Base-by-base conservation (phyloP, 768 basidiomycete genomes). In the Exsudoporus frostii region DNA sequence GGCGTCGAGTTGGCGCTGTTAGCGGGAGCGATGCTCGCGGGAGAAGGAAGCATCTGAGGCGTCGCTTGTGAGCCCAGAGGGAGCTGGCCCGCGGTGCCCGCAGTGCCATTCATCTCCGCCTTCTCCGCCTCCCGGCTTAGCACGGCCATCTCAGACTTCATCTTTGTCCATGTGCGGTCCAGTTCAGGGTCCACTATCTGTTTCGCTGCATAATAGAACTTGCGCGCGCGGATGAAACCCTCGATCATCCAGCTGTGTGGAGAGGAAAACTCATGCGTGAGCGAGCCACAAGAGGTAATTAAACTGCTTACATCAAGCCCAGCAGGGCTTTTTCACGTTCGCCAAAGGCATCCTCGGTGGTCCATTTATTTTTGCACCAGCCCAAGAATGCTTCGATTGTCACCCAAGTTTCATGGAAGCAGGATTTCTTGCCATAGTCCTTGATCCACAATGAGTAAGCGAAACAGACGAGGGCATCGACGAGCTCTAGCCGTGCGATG, bases 401-500 rank as follows among this genome's bases (percentile, higher is more conserved):
- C 13, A 72, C 65, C 88, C 88, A 90, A 17, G 82, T 83, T 46
- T 80, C 79, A 39, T 73, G 74, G 62, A 75, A 76, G 67, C 87
- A 89, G 7, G 70, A 61, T 52, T 77, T 76, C 53, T 76, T 75
- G 58, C 74, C 68, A 62, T 83, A 82, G 55, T 90, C 89, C 62
- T 79, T 84, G 69, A 81, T 83, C 91, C 90, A 94, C 59, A 90
- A 77, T 5, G 88, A 80, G 65, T 90, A 94, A 5, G 87, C 82
- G 71, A 92, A 93, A 71, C 86, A 88, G 39, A 92, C 74, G 51
- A 92, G 79, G 39, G 90, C 86, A 69, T 93, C 90, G 37, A 90
- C 72, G 43, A 89, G 83, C 66, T 92, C 90, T 19, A 92, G 77
- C 24, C 88, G 80, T 27, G 88, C 86, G 63, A 92, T 86, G 57